Evolutionary conservation across 1,284 basidiomycete genomes (phyloP).

Genomic region (Somion occarium): DNA sequence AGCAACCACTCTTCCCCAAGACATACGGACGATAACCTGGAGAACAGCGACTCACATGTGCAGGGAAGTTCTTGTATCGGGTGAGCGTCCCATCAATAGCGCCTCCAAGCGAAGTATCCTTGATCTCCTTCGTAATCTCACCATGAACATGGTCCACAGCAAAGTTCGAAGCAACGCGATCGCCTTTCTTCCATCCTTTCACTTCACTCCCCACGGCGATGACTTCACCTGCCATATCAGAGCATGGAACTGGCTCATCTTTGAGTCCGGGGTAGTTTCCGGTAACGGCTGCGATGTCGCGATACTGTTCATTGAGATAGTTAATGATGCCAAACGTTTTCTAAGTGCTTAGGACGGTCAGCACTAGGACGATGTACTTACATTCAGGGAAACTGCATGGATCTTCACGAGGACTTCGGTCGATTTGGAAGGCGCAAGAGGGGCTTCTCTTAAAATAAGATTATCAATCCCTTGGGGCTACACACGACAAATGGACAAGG

Average conservation of each 20-base stretch:
- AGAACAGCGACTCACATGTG: slow-evolving; percentile 14
- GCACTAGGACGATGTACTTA: too few species aligned
- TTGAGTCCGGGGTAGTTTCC: slow-evolving; percentile 29
- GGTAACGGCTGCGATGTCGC: slow-evolving; percentile 37
- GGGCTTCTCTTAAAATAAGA: slow-evolving; percentile 27
- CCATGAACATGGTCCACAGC: slow-evolving; percentile 16
- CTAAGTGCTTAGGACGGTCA: too few species aligned
- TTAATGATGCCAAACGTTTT: neutral
- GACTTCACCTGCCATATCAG: slow-evolving; percentile 62
- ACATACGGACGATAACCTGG: too few species aligned
- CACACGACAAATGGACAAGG: neutral
- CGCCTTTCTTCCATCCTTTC: slow-evolving; percentile 34
- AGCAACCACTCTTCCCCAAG: too few species aligned
- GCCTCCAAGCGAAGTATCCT: slow-evolving; percentile 39
- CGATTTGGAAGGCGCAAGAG: slow-evolving; percentile 31
- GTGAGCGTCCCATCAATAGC: slow-evolving; percentile 49
- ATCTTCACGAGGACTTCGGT: slow-evolving; percentile 4
- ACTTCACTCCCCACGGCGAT: slow-evolving; percentile 50
- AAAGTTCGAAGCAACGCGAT: slow-evolving; percentile 42
- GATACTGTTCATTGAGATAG: slow-evolving; percentile 26
- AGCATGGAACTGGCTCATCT: slow-evolving; percentile 44
- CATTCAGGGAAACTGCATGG: slow-evolving; percentile 5
- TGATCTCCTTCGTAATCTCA: slow-evolving; percentile 17
- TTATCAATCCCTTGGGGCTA: slow-evolving; percentile 23
- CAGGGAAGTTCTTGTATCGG: slow-evolving; percentile 37